Percentiles rank a stretch among this genome's conserved stretches.
Evolutionary conservation across 306 rosid genomes (phyloP).

Genomic region (Oxytropis ochrocephala): DNA sequence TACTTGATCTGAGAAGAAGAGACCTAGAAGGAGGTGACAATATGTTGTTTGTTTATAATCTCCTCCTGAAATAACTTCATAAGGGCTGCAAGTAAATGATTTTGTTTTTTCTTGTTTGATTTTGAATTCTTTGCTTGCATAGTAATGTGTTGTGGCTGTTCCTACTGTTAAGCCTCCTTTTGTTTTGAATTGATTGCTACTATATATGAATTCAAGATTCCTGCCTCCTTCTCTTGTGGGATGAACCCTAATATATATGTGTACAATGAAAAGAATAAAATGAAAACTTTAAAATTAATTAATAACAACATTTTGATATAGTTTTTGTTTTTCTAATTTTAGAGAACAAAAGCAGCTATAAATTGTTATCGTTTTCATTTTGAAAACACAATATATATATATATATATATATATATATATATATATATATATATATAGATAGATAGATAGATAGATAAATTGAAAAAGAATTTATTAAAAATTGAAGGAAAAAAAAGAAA

Average conservation of each 20-base stretch:
- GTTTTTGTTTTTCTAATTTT: no score
- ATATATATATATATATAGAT: no score
- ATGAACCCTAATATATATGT: conserved; percentile 32
- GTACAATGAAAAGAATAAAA: neutral
- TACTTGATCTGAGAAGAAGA: conserved; percentile 55
- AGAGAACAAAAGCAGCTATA: no score
- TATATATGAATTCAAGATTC: conserved; percentile 78
- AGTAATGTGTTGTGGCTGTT: conserved; percentile 94
- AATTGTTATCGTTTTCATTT: no score
- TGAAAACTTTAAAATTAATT: no score
- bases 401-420: no score
- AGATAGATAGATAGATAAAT: no score
- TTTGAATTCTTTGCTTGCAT: conserved; percentile 78
- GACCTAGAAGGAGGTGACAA: conserved; percentile 90
- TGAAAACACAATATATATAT: no score
- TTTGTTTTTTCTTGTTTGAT: conserved; percentile 66
- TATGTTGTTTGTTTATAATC: conserved; percentile 77
- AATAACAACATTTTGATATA: neutral
- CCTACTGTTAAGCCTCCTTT: conserved; percentile 70
- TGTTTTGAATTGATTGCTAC: conserved; percentile 70
- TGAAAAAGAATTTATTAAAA: no score
- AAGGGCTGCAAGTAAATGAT: conserved; percentile 76
- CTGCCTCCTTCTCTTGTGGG: conserved; percentile 73
- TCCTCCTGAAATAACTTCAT: conserved; percentile 73
- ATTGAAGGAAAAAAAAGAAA: no score